Conservation (phyloP, 192 early-diverging fungal genomes). For the Coemansia sp. region DNA sequence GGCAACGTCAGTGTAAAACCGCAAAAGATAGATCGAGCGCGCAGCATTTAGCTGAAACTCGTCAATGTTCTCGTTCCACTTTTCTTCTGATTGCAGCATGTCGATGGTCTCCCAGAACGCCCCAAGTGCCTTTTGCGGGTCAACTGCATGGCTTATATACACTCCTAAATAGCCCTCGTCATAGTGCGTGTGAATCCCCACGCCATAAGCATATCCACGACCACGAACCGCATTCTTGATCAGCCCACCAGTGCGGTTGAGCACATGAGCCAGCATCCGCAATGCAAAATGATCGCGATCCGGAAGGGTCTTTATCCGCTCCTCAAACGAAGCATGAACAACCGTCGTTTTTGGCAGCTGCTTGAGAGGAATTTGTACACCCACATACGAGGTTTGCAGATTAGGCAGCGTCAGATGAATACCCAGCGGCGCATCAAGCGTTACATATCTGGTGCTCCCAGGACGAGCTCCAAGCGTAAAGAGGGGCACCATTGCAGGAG, state of each 20-base stretch:
- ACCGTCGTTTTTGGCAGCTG: slow-evolving; percentile 4
- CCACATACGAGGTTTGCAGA: slow-evolving; percentile 45
- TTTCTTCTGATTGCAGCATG: slow-evolving; percentile 16
- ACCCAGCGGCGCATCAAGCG: slow-evolving; percentile 23
- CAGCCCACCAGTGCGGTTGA: slow-evolving; percentile 77
- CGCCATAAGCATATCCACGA: slow-evolving; percentile 73
- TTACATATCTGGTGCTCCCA: slow-evolving; percentile 25
- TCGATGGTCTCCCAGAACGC: slow-evolving; percentile 46
- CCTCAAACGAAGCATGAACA: slow-evolving; percentile 6
- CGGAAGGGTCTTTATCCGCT: slow-evolving; percentile 33
- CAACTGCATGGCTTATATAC: slow-evolving; percentile 48
- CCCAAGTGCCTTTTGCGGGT: slow-evolving; percentile 36
- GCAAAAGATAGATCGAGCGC: slow-evolving; percentile 27
- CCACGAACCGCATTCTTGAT: slow-evolving; percentile 81
- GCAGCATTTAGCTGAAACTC: slow-evolving; percentile 48
- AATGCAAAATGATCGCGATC: slow-evolving; percentile 35
- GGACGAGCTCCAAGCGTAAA: slow-evolving; percentile 3
- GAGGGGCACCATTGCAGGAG: background rate
- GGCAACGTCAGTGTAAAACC: slow-evolving; percentile 17
- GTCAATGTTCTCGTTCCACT: slow-evolving; percentile 33
- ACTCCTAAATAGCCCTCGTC: slow-evolving; percentile 37
- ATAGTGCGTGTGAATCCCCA: slow-evolving; percentile 30
- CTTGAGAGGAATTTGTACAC: slow-evolving; percentile 39
- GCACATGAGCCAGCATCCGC: slow-evolving; percentile 59
- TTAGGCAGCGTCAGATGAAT: slow-evolving; percentile 27